Conservation (phyloP, 192 early-diverging fungal genomes). For the Gamsiella multidivaricata region DNA sequence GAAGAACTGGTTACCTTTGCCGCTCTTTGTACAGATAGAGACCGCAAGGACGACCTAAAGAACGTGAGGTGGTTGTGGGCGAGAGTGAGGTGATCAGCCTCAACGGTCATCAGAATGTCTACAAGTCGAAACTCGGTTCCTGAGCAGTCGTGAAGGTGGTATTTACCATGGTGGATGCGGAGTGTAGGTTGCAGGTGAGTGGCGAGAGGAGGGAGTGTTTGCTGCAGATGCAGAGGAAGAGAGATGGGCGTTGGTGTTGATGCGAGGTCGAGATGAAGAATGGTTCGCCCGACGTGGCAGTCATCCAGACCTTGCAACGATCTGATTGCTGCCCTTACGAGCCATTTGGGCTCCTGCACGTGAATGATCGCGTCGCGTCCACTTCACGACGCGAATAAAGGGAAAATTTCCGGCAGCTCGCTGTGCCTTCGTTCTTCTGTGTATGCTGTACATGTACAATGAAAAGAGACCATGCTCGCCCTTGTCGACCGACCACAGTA, state of each 20-base stretch:
- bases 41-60: conserved; percentile 90
- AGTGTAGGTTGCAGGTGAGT: neutral
- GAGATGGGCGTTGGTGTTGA: neutral
- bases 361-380: neutral
- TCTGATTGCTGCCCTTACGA: neutral
- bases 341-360: neutral
- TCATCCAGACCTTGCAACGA: neutral
- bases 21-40: conserved; percentile 91
- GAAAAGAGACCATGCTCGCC: too few species aligned
- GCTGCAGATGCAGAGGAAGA: too few species aligned
- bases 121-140: neutral
- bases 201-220: too few species aligned
- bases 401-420: too few species aligned
- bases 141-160: too few species aligned
- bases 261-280: neutral
- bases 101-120: neutral
- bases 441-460: too few species aligned
- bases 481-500: too few species aligned
- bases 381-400: too few species aligned
- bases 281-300: neutral
- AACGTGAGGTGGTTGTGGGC: neutral
- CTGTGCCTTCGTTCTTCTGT: too few species aligned
- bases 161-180: neutral
- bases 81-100: neutral
- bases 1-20: conserved; percentile 77